Percentiles rank a stretch among this genome's conserved stretches.
Conservation (phyloP, 805 yeast species). For the Candida lessepsii region DNA sequence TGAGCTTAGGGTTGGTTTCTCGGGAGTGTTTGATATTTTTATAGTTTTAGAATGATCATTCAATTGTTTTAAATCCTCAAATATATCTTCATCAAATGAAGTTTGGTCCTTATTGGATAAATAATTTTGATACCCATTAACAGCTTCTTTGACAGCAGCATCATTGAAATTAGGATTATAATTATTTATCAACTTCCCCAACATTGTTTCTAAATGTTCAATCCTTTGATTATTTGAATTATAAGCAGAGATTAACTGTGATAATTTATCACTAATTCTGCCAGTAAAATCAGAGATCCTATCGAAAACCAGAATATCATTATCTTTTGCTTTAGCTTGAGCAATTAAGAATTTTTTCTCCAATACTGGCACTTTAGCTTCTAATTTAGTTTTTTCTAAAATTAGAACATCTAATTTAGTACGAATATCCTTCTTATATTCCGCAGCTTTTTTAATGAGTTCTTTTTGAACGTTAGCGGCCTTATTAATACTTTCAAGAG, state of each 20-base stretch:
- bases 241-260: not conserved
- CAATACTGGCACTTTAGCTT: not conserved
- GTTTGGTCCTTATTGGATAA: constrained; percentile 33
- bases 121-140: constrained; percentile 52
- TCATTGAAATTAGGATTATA: constrained; percentile 87
- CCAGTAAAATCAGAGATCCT: constrained; percentile 15
- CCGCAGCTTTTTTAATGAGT: constrained; percentile 7
- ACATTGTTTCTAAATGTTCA: constrained; percentile 42
- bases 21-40: not conserved
- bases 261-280: constrained; percentile 1
- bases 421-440: constrained; percentile 6
- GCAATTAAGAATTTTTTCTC: constrained; percentile 2
- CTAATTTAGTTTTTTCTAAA: not conserved
- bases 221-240: constrained; percentile 16
- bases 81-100: not conserved
- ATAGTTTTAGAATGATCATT: constrained; percentile 11
- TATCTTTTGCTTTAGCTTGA: not conserved
- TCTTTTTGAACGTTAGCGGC: constrained; percentile 12
- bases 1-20: constrained; percentile 21
- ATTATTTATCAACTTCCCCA: constrained; percentile 49
- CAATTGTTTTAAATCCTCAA: constrained; percentile 7
- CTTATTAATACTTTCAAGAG: constrained; percentile 4
- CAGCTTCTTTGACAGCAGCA: constrained; percentile 75
- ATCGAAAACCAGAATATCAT: constrained; percentile 16
- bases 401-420: constrained; percentile 9